Evolutionary conservation across 1,284 basidiomycete species (phyloP).

Genomic region (Cerioporus squamosus): DNA sequence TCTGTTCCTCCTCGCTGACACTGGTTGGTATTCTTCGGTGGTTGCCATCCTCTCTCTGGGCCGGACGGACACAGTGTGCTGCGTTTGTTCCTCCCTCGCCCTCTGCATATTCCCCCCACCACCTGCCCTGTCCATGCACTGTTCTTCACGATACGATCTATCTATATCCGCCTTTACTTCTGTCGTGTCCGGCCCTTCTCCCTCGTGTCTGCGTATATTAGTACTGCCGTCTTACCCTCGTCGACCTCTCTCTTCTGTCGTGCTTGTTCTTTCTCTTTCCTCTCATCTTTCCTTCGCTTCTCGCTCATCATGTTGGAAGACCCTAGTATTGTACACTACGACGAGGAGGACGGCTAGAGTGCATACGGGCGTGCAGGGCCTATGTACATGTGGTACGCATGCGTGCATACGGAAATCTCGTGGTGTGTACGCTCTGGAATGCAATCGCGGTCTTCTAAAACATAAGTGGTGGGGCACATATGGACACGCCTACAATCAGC

Average conservation of each 20-base stretch:
- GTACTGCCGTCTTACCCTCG: neutral
- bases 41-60: constrained; percentile 9
- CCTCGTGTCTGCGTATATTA: constrained; percentile 5
- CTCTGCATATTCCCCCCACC: constrained; percentile 5
- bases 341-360: constrained; percentile 32
- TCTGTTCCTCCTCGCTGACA: neutral
- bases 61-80: constrained; percentile 13
- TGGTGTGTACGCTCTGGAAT: constrained; percentile 15
- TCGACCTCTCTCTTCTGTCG: constrained; percentile 2
- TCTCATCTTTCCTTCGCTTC: constrained; percentile 1
- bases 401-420: constrained; percentile 5
- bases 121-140: neutral
- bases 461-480: neutral
- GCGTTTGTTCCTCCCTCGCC: constrained; percentile 7
- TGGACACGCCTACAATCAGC: neutral
- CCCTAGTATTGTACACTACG: constrained; percentile 15
- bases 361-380: constrained; percentile 19
- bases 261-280: constrained; percentile 16
- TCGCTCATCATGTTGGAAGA: constrained; percentile 14
- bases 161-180: constrained; percentile 8
- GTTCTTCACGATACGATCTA: neutral
- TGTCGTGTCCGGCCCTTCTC: neutral
- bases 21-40: constrained; percentile 10
- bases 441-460: neutral
- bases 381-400: constrained; percentile 8